Evolutionary conservation across 2,329 filamentous ascomycete genomes (phyloP).

Genomic region (Fusarium napiforme): DNA sequence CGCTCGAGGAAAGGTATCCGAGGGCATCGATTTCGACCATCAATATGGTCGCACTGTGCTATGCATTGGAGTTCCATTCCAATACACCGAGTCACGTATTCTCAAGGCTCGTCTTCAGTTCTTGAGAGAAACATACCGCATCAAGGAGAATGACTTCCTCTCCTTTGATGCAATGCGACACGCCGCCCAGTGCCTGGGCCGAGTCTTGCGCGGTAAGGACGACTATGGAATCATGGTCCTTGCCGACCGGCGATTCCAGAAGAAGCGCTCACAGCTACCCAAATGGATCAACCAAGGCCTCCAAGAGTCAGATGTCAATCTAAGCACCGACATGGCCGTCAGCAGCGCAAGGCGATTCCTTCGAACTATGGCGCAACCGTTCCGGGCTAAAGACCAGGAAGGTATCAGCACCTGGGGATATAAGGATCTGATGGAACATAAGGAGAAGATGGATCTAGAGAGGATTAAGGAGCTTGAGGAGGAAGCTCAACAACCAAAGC

Average conservation of each 20-base stretch:
- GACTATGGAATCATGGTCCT: slow-evolving; percentile 99
- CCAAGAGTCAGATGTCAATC: slow-evolving; percentile 84
- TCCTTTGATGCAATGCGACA: slow-evolving; percentile 99
- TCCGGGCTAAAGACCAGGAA: slow-evolving; percentile 83
- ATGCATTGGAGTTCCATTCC: slow-evolving; percentile 96
- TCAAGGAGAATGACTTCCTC: slow-evolving; percentile 95
- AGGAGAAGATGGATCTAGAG: slow-evolving; percentile 78
- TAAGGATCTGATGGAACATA: slow-evolving; percentile 79
- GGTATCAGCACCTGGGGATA: slow-evolving; percentile 93
- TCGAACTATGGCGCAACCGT: slow-evolving; percentile 90
- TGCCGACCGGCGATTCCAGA: slow-evolving; percentile 91
- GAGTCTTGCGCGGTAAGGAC: slow-evolving; percentile 94
- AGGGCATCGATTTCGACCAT: slow-evolving; percentile 99
- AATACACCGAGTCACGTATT: slow-evolving; percentile 98
- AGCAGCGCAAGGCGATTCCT: slow-evolving; percentile 90
- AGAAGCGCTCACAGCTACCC: slow-evolving; percentile 88
- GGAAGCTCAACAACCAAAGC: slow-evolving; percentile 42
- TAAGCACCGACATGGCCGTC: slow-evolving; percentile 96
- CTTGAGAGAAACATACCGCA: slow-evolving; percentile 94
- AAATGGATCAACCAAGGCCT: slow-evolving; percentile 97
- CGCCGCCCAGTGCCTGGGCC: slow-evolving; percentile 93
- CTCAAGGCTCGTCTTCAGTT: slow-evolving; percentile 96
- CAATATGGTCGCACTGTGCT: slow-evolving; percentile 96
- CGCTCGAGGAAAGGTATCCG: slow-evolving; percentile 94
- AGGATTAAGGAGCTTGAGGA: slow-evolving; percentile 71